These are phyloP conservation scores for Dentipellis sp. DNA, from an alignment of 768 basidiomycete species.

Conservation along the genomic window DNA sequence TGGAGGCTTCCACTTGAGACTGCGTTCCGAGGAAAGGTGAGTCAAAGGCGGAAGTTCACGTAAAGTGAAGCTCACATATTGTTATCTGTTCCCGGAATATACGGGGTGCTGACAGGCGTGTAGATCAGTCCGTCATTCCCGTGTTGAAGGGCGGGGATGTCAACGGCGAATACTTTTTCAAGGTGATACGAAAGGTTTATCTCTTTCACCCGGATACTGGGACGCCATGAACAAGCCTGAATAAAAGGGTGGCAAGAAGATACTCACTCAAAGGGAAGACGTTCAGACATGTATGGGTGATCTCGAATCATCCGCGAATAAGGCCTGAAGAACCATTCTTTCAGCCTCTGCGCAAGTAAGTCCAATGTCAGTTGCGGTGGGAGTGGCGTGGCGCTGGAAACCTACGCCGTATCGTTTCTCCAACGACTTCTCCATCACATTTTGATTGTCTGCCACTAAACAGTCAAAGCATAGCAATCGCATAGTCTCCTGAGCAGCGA, in stretches of 20 bases:
- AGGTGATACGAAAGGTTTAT: slow-evolving; percentile 84
- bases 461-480: slow-evolving; percentile 90
- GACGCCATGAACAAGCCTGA: background rate
- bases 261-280: slow-evolving; percentile 78
- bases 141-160: slow-evolving; percentile 82
- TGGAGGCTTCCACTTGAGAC: slow-evolving; percentile 98
- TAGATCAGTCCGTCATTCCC: slow-evolving; percentile 96
- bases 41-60: background rate
- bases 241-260: background rate
- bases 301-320: slow-evolving; percentile 61
- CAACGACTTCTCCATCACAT: slow-evolving; percentile 77
- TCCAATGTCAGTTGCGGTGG: too few species aligned
- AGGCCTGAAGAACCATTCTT: slow-evolving; percentile 76
- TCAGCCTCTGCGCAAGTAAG: slow-evolving; percentile 46
- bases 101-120: slow-evolving; percentile 80
- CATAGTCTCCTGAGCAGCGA: slow-evolving; percentile 53
- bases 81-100: slow-evolving; percentile 70
- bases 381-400: slow-evolving; percentile 5
- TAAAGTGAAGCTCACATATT: slow-evolving; percentile 58
- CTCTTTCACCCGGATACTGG: slow-evolving; percentile 78
- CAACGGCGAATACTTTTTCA: slow-evolving; percentile 74
- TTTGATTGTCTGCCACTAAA: slow-evolving; percentile 76
- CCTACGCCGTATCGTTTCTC: slow-evolving; percentile 87
- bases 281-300: slow-evolving; percentile 53
- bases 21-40: slow-evolving; percentile 22